These are phyloP conservation scores for Cryptosporidium sp. DNA, from an alignment of 169 alveolate genomes.

Conservation along the genomic window DNA sequence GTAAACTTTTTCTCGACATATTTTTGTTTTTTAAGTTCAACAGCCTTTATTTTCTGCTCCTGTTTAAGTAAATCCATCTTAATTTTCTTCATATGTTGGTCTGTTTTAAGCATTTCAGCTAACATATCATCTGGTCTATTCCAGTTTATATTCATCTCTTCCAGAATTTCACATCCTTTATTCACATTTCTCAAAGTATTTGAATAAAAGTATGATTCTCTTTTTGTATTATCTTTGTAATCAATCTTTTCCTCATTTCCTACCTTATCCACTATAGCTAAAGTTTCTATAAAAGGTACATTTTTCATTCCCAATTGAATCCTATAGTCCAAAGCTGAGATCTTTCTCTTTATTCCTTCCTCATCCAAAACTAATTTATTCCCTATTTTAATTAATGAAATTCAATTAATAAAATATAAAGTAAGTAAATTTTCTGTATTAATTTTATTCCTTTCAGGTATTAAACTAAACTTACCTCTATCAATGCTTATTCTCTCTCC, in stretches of 20 bases:
- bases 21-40: conserved; percentile 31
- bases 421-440: not conserved
- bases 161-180: conserved; percentile 15
- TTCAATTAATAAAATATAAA: not conserved
- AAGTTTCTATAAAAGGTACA: conserved; percentile 57
- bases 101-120: conserved; percentile 77
- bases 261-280: not conserved
- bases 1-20: conserved; percentile 64
- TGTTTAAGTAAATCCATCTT: conserved; percentile 57
- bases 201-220: conserved; percentile 48
- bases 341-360: conserved; percentile 26
- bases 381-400: not conserved
- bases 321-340: conserved; percentile 6
- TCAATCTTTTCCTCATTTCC: conserved; percentile 25
- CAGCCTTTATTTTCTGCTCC: conserved; percentile 50
- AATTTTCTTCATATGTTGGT: conserved; percentile 75
- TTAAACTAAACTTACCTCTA: conserved; percentile 21
- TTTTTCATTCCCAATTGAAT: conserved; percentile 20
- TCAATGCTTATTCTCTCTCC: not conserved
- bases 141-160: conserved; percentile 24
- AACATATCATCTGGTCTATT: conserved; percentile 77
- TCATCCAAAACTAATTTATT: conserved; percentile 14
- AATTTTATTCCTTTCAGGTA: not conserved
- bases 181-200: conserved; percentile 52
- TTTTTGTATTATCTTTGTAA: conserved; percentile 31